phyloP scores from a whole-genome alignment of 345 rosid species.

The Acer yangbiense region DNA sequence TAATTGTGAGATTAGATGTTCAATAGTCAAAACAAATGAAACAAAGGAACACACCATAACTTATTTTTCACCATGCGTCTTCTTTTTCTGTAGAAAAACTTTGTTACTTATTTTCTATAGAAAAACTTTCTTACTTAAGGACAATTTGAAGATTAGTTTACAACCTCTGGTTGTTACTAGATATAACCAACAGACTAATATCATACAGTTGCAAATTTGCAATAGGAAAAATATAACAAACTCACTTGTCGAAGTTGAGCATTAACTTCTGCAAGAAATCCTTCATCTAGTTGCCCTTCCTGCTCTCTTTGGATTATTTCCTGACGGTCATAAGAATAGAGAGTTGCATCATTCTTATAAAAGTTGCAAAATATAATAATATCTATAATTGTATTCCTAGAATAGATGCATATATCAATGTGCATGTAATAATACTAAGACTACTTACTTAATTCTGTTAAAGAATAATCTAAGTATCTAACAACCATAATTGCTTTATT shows the following conservation, averaged over 20 bases:
- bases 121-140: background rate
- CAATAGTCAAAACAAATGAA: constrained; percentile 1
- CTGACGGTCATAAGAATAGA: constrained; percentile 35
- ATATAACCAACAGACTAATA: constrained; percentile 8
- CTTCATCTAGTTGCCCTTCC: constrained; percentile 87
- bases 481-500: background rate
- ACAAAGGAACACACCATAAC: background rate
- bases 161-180: constrained; percentile 5
- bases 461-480: background rate
- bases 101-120: background rate
- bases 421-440: background rate
- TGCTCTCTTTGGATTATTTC: constrained; percentile 68
- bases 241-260: constrained; percentile 88
- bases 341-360: background rate
- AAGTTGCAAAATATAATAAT: constrained; percentile 7
- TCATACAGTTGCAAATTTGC: background rate
- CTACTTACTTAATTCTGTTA: background rate
- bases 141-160: constrained; percentile 7
- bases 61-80: background rate
- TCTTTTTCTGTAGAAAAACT: background rate
- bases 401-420: background rate
- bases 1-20: background rate
- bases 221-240: constrained; percentile 1
- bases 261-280: constrained; percentile 87
- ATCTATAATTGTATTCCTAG: background rate